Conservation (phyloP, 345 rosid species). For the sweet orange (Citrus sinensis) region DVS_A1.0 CM039162.1:31877501-31878000, state of each 20-base stretch:
- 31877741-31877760: constrained; percentile 32
- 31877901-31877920: constrained; percentile 37
- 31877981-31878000: constrained; percentile 27
- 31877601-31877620: background rate
- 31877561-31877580: background rate
- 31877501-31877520: background rate
- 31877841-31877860: constrained; percentile 35
- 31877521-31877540: background rate
- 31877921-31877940: constrained; percentile 31
- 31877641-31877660: constrained; percentile 10
- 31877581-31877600: background rate
- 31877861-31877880: constrained; percentile 35
- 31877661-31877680: constrained; percentile 40
- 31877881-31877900: constrained; percentile 31
- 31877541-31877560: background rate
- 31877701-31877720: constrained; percentile 23
- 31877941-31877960: constrained; percentile 33
- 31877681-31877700: constrained; percentile 33
- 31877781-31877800: constrained; percentile 35
- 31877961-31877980: constrained; percentile 34
- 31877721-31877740: constrained; percentile 26
- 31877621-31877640: constrained; percentile 14
- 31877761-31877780: constrained; percentile 31
- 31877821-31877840: constrained; percentile 36
- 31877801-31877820: constrained; percentile 27